Evolutionary conservation across 768 basidiomycete genomes (phyloP).

Genomic region (Leccinum imitatum): DNA sequence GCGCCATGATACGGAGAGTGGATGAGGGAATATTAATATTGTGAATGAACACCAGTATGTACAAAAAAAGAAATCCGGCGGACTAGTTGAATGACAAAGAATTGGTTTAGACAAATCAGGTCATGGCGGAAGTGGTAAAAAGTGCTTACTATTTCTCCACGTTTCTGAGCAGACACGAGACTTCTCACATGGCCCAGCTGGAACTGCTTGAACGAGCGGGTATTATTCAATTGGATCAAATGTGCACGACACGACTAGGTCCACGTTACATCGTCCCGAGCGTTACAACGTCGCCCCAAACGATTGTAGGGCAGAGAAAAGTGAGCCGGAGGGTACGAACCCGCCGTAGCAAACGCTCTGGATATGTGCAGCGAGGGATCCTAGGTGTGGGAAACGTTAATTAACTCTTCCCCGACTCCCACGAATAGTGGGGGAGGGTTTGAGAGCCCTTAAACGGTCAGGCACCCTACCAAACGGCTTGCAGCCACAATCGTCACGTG

Average conservation of each 20-base stretch:
- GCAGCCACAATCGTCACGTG: too few relatives aligned
- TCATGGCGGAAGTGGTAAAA: too few relatives aligned
- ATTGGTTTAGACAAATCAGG: too few relatives aligned
- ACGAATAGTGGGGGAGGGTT: too few relatives aligned
- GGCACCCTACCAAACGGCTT: too few relatives aligned
- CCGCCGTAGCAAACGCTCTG: constrained; percentile 1
- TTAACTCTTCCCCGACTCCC: not conserved
- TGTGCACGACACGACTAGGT: not conserved
- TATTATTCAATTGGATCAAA: not conserved
- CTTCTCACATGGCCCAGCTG: not conserved
- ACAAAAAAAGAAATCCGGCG: too few relatives aligned
- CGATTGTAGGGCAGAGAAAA: constrained; percentile 11
- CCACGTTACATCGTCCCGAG: not conserved
- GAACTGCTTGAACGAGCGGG: not conserved
- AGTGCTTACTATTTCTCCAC: not conserved
- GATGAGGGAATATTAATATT: too few relatives aligned
- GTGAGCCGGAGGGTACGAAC: not conserved
- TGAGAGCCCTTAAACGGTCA: too few relatives aligned
- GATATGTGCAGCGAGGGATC: not conserved
- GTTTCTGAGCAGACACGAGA: not conserved
- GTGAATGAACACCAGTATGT: too few relatives aligned
- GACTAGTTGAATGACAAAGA: too few relatives aligned
- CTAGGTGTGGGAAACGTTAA: not conserved
- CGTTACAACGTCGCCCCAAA: not conserved
- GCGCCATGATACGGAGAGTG: too few relatives aligned